phyloP scores from a whole-genome alignment of 2,329 filamentous ascomycete genomes.

The Aspergillus sp. region DNA sequence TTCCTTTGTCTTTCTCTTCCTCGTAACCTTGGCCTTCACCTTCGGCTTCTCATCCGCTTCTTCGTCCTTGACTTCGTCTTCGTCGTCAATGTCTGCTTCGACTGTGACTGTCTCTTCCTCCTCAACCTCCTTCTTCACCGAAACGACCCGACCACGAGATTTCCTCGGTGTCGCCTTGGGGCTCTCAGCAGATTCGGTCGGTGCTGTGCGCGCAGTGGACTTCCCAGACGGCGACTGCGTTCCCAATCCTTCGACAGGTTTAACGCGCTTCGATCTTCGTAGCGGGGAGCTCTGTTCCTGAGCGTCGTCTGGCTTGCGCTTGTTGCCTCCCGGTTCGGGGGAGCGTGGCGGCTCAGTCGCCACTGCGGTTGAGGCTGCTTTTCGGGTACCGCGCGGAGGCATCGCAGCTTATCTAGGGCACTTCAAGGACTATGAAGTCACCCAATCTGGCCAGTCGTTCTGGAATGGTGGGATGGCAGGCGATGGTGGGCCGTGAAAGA shows the following conservation, averaged over 20 bases:
- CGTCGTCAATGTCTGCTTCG: background rate
- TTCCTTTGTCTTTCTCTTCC: slow-evolving; percentile 56
- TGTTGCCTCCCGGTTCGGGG: slow-evolving; percentile 19
- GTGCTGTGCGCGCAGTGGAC: background rate
- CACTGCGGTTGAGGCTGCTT: slow-evolving; percentile 14
- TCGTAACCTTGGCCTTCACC: slow-evolving; percentile 52
- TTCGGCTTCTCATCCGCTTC: slow-evolving; percentile 19
- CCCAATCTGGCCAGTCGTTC: background rate
- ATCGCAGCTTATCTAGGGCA: slow-evolving; percentile 7
- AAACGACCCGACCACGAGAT: background rate
- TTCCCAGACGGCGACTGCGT: background rate
- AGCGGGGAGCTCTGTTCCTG: slow-evolving; percentile 27
- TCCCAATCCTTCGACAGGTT: slow-evolving; percentile 18
- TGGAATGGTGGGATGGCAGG: background rate
- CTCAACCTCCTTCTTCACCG: slow-evolving; percentile 23
- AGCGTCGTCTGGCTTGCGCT: slow-evolving; percentile 31
- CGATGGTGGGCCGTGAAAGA: background rate
- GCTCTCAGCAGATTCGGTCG: slow-evolving; percentile 14
- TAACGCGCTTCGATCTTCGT: slow-evolving; percentile 35
- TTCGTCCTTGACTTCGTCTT: slow-evolving; percentile 21
- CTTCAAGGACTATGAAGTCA: background rate
- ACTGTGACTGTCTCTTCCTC: slow-evolving; percentile 8
- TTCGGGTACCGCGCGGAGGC: slow-evolving; percentile 21
- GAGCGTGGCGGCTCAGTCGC: slow-evolving; percentile 10
- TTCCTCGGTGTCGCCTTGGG: slow-evolving; percentile 2